These are phyloP conservation scores for Nothophaeocryptopus gaeumannii DNA, from an alignment of 2,329 filamentous ascomycete species.

Conservation along the genomic window DNA sequence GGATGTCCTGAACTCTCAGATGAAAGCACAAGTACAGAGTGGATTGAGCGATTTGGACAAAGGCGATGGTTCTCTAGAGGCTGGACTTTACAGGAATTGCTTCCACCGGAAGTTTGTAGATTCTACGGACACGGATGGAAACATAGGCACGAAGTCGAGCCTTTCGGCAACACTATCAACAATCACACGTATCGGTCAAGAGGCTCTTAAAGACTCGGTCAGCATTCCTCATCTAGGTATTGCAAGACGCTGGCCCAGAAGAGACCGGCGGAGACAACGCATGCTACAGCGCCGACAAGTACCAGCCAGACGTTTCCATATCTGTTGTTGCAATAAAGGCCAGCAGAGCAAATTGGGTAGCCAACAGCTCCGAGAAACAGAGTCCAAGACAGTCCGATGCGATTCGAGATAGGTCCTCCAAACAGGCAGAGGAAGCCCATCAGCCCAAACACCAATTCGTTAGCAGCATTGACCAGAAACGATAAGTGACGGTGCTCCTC, in stretches of 20 bases:
- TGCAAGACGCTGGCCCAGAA: slow-evolving; percentile 54
- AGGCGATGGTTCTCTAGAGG: no score
- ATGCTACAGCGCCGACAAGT: slow-evolving; percentile 48
- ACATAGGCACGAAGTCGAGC: no score
- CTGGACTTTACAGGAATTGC: no score
- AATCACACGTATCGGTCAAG: no score
- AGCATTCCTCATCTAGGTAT: no score
- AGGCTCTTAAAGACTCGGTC: no score
- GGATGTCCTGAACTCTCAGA: slow-evolving; percentile 17
- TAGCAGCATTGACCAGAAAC: slow-evolving; percentile 54
- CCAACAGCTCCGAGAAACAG: slow-evolving; percentile 47
- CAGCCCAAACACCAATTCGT: slow-evolving; percentile 50
- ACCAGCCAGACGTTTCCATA: slow-evolving; percentile 55
- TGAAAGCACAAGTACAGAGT: no score
- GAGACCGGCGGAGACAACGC: slow-evolving; percentile 49
- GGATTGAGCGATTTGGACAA: no score
- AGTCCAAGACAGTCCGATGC: slow-evolving; percentile 49
- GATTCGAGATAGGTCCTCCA: slow-evolving; percentile 49
- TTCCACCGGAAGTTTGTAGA: no score
- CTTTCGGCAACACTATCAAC: no score
- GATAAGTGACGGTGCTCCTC: slow-evolving; percentile 53
- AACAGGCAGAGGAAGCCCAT: slow-evolving; percentile 50
- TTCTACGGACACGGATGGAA: no score
- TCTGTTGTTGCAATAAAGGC: slow-evolving; percentile 51
- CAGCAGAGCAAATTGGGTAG: slow-evolving; percentile 50